phyloP scores from a whole-genome alignment of 176 grass and related monocot genomes.

The Zea luxurians region DNA sequence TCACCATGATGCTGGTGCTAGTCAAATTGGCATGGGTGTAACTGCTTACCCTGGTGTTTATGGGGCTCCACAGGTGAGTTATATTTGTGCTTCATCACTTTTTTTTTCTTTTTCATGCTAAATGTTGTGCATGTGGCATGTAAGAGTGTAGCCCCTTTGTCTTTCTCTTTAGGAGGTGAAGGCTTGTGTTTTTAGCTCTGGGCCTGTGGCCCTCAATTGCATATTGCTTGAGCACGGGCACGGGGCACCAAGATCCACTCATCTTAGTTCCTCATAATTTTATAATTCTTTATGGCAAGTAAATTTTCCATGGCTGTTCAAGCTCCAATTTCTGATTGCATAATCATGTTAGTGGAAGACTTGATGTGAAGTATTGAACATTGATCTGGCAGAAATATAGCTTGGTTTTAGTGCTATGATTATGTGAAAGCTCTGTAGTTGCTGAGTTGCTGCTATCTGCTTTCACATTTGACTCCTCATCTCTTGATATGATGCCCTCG shows the following conservation, averaged over 20 bases:
- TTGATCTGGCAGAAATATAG: background rate
- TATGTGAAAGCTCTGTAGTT: background rate
- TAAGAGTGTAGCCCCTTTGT: background rate
- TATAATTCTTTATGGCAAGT: background rate
- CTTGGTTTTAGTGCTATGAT: background rate
- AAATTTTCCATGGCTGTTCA: constrained; percentile 12
- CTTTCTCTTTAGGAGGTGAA: background rate
- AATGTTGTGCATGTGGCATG: background rate
- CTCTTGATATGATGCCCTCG: background rate
- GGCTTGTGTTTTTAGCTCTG: background rate
- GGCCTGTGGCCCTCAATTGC: background rate
- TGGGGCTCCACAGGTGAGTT: constrained; percentile 83
- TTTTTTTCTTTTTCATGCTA: background rate
- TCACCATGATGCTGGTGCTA: constrained; percentile 60
- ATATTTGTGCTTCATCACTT: constrained; percentile 23
- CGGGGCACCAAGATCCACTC: background rate
- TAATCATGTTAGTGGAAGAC: background rate
- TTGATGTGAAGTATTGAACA: background rate
- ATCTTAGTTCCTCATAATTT: constrained; percentile 7
- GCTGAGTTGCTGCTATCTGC: background rate
- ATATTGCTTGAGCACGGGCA: background rate
- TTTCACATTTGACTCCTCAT: background rate
- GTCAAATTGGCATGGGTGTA: constrained; percentile 60
- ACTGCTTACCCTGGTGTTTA: constrained; percentile 80
- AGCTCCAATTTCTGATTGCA: constrained; percentile 18